Conservation (phyloP, 805 yeast genomes). For the Candida gorgasii region DNA sequence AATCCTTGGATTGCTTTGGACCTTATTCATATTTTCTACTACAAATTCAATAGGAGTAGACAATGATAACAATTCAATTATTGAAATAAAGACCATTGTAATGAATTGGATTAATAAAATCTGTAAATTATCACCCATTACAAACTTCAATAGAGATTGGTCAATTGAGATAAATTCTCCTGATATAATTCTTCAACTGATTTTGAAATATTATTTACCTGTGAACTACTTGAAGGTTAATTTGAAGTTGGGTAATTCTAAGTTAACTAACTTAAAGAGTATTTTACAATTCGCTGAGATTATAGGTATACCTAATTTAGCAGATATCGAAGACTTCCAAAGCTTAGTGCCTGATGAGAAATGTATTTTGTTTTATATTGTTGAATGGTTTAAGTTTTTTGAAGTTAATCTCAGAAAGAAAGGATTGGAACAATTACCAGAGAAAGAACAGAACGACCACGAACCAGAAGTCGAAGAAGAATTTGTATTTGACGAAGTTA, state of each 20-base stretch:
- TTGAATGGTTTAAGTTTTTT: slow-evolving; percentile 55
- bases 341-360: slow-evolving; percentile 58
- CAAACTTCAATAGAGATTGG: slow-evolving; percentile 60
- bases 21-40: slow-evolving; percentile 44
- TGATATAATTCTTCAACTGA: slow-evolving; percentile 46
- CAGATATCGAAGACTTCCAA: slow-evolving; percentile 56
- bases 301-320: slow-evolving; percentile 51
- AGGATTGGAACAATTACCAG: slow-evolving; percentile 2
- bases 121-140: slow-evolving; percentile 24
- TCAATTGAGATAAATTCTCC: slow-evolving; percentile 47
- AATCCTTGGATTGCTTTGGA: slow-evolving; percentile 52
- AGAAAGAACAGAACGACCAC: not conserved
- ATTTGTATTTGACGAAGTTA: slow-evolving; percentile 10
- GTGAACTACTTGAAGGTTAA: slow-evolving; percentile 22
- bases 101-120: slow-evolving; percentile 53
- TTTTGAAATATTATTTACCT: slow-evolving; percentile 27
- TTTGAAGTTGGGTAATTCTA: slow-evolving; percentile 20
- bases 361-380: slow-evolving; percentile 56
- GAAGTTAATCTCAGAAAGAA: slow-evolving; percentile 21
- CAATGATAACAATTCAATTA: slow-evolving; percentile 26
- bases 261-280: slow-evolving; percentile 28
- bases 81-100: slow-evolving; percentile 32
- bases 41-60: slow-evolving; percentile 21
- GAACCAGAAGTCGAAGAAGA: slow-evolving; percentile 1
- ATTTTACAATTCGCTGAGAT: slow-evolving; percentile 46